A percentile compares a stretch with the other conserved stretches of the same genome.
These are phyloP conservation scores for thale cress (Arabidopsis thaliana) DNA, from an alignment of 345 rosid species.

Conservation along the genomic window DNA sequence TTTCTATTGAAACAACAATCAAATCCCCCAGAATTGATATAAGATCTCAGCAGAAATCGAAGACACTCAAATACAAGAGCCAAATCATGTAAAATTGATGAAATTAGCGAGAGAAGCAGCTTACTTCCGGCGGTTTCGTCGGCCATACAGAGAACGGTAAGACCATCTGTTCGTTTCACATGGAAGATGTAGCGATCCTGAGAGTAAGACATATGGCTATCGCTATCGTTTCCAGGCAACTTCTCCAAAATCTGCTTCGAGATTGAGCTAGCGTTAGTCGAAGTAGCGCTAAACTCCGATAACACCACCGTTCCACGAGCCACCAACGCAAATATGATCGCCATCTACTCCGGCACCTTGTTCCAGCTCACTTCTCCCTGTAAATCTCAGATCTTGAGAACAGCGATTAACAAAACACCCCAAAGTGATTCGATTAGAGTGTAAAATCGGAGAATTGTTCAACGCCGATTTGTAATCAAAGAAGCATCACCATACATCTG, in stretches of 20 bases:
- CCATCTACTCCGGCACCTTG: slow-evolving; percentile 51
- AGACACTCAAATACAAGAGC: background rate
- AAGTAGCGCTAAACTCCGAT: slow-evolving; percentile 80
- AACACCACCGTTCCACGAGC: slow-evolving; percentile 88
- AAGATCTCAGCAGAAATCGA: background rate
- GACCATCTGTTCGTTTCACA: slow-evolving; percentile 95
- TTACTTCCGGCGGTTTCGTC: slow-evolving; percentile 90
- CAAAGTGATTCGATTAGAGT: background rate
- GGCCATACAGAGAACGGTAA: slow-evolving; percentile 95
- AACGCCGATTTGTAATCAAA: slow-evolving; percentile 28
- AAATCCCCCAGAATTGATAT: slow-evolving; percentile 5
- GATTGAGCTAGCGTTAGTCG: slow-evolving; percentile 83
- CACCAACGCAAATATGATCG: slow-evolving; percentile 84
- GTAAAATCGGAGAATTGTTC: slow-evolving; percentile 9
- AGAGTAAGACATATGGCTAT: slow-evolving; percentile 82
- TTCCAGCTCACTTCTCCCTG: slow-evolving; percentile 1
- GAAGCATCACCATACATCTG: background rate
- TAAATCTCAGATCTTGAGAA: slow-evolving; percentile 28
- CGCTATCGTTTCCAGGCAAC: slow-evolving; percentile 64
- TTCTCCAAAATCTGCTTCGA: slow-evolving; percentile 87
- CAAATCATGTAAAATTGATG: background rate
- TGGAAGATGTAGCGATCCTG: slow-evolving; percentile 93
- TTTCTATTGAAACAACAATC: background rate
- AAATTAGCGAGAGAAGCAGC: background rate
- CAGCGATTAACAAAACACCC: background rate